Conservation (phyloP, 495 filamentous ascomycete species). For the Aspergillus egyptiacus region DNA sequence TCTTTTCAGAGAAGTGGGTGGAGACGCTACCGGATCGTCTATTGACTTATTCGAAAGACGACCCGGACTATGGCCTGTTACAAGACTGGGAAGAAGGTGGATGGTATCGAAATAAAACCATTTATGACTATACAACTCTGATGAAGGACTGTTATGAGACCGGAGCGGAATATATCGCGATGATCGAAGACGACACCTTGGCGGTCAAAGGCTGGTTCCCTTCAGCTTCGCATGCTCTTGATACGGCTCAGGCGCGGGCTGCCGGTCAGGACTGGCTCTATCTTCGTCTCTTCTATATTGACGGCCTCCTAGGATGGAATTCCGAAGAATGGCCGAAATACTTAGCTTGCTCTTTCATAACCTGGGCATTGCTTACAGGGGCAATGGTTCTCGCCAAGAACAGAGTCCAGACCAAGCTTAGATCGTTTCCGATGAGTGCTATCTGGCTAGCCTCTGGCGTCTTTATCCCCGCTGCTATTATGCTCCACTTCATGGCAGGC, state of each 20-base stretch:
- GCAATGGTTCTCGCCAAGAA: slow-evolving; percentile 7
- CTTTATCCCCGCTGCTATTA: slow-evolving; percentile 28
- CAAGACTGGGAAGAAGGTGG: slow-evolving; percentile 28
- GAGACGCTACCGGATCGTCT: slow-evolving; percentile 16
- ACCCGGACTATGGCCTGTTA: slow-evolving; percentile 40
- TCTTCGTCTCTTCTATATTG: slow-evolving; percentile 16
- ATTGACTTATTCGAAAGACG: slow-evolving; percentile 17
- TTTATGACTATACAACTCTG: slow-evolving; percentile 15
- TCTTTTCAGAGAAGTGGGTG: slow-evolving; percentile 15
- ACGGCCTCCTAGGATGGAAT: slow-evolving; percentile 16
- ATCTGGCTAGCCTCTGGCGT: slow-evolving; percentile 15
- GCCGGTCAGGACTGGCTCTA: slow-evolving; percentile 11
- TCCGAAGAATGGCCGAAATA: slow-evolving; percentile 17
- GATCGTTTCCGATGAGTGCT: slow-evolving; percentile 15
- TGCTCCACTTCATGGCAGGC: slow-evolving; percentile 29
- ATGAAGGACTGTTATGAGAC: slow-evolving; percentile 16
- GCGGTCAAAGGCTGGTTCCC: slow-evolving; percentile 18
- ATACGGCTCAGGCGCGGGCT: neutral
- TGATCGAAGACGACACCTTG: slow-evolving; percentile 18
- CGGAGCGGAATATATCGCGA: slow-evolving; percentile 16
- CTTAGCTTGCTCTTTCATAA: slow-evolving; percentile 6
- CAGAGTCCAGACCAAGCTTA: slow-evolving; percentile 8
- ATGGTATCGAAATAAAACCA: slow-evolving; percentile 19
- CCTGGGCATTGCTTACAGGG: slow-evolving; percentile 11
- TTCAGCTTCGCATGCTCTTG: slow-evolving; percentile 8